A percentile compares a stretch with the other conserved stretches of the same genome.
Evolutionary conservation across 306 rosid species (phyloP).

Genomic region (Rosa persica): DNA sequence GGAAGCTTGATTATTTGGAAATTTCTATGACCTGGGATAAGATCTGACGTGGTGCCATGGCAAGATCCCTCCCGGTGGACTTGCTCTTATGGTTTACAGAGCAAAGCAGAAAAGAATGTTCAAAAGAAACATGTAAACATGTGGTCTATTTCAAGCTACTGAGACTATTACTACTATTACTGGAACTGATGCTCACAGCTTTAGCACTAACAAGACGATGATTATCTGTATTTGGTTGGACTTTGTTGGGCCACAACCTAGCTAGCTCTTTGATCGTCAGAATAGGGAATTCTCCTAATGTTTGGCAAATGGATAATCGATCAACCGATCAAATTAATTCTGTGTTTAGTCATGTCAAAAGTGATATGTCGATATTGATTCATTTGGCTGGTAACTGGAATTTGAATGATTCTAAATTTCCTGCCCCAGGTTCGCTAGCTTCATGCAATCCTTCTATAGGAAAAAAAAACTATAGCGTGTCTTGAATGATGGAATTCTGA

Average conservation of each 20-base stretch:
- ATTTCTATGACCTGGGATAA: too few species aligned
- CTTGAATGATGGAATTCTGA: too few species aligned
- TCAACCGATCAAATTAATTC: neutral
- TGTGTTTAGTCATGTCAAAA: constrained; percentile 4
- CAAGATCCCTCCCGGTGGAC: too few species aligned
- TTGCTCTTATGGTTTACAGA: neutral
- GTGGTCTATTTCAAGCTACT: neutral
- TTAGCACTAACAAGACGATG: neutral
- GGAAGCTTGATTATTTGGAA: too few species aligned
- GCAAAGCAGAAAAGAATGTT: neutral
- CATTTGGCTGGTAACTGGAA: too few species aligned
- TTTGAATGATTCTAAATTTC: too few species aligned
- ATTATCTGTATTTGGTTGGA: too few species aligned
- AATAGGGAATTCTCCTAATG: neutral
- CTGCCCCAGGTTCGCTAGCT: too few species aligned
- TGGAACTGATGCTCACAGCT: neutral
- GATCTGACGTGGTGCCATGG: too few species aligned
- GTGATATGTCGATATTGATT: neutral
- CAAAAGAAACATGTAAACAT: neutral
- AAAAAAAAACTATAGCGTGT: too few species aligned
- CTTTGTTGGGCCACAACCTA: neutral
- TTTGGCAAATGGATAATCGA: neutral
- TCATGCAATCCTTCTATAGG: too few species aligned
- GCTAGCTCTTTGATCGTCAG: neutral
- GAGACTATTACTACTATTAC: neutral